These are phyloP conservation scores for Anacardium occidentale DNA, from an alignment of 345 rosid genomes.

Conservation along the genomic window DNA sequence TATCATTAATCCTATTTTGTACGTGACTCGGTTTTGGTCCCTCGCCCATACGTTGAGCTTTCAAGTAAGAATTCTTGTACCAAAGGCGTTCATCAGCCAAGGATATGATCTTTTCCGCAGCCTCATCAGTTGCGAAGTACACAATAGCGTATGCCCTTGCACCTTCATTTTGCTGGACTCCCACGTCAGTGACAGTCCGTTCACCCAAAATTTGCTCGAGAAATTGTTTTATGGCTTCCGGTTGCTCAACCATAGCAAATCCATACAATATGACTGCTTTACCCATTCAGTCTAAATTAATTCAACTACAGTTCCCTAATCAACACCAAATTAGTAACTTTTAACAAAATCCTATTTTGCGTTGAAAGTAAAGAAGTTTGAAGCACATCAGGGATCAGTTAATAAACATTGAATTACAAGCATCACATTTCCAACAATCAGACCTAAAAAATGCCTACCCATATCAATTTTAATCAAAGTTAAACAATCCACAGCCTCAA, in stretches of 20 bases:
- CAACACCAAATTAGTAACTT: neutral
- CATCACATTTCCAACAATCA: neutral
- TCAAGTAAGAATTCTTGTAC: conserved; percentile 27
- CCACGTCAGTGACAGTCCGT: conserved; percentile 17
- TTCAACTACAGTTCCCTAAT: conserved; percentile 7
- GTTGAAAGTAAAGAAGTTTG: neutral
- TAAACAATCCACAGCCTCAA: no score
- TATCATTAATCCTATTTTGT: conserved; percentile 9
- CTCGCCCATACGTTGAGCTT: neutral
- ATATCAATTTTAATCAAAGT: no score
- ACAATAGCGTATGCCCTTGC: conserved; percentile 26
- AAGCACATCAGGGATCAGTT: neutral
- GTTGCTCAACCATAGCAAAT: conserved; percentile 11
- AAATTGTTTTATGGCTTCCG: conserved; percentile 17
- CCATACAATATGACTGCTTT: conserved; percentile 25
- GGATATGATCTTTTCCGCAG: neutral
- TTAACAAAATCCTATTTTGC: neutral
- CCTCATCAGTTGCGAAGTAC: conserved; percentile 21
- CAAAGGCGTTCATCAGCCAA: conserved; percentile 14
- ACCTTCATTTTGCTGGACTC: conserved; percentile 11
- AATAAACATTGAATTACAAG: neutral
- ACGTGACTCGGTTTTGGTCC: conserved; percentile 11
- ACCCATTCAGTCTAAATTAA: conserved; percentile 4
- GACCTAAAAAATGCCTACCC: neutral
- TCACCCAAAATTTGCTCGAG: conserved; percentile 21